Percentiles rank a stretch among this genome's conserved stretches.
These are phyloP conservation scores for Amphichorda felina DNA, from an alignment of 2,329 filamentous ascomycete species.

Conservation along the genomic window DNA sequence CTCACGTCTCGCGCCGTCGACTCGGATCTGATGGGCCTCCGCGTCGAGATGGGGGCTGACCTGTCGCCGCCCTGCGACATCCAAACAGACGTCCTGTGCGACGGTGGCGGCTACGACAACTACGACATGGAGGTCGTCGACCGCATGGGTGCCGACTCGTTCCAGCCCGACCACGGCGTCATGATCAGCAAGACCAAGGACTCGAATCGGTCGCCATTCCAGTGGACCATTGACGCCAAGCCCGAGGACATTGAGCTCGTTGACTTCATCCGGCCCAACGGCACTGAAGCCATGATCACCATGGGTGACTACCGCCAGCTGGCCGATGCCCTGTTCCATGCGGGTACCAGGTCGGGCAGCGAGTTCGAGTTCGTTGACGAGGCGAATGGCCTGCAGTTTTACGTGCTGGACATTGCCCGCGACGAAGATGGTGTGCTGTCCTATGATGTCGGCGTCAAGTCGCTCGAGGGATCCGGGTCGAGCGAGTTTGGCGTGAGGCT, in stretches of 20 bases:
- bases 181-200: conserved; percentile 42
- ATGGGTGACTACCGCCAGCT: conserved; percentile 42
- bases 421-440: conserved; percentile 29
- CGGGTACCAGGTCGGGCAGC: conserved; percentile 37
- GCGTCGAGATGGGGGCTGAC: conserved; percentile 31
- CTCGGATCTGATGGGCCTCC: conserved; percentile 31
- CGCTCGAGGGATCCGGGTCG: conserved; percentile 20
- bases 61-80: conserved; percentile 30
- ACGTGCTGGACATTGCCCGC: conserved; percentile 29
- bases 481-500: conserved; percentile 21
- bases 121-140: conserved; percentile 42
- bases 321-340: conserved; percentile 41
- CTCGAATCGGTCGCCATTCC: conserved; percentile 30
- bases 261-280: conserved; percentile 37
- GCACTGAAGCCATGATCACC: conserved; percentile 31
- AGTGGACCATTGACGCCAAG: conserved; percentile 43
- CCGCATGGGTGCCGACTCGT: conserved; percentile 40
- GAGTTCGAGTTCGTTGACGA: conserved; percentile 34
- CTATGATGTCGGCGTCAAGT: conserved; percentile 34
- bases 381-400: conserved; percentile 36
- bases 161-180: conserved; percentile 37
- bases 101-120: conserved; percentile 35
- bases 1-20: conserved; percentile 35
- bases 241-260: conserved; percentile 37
- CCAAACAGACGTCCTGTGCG: conserved; percentile 30